Evolutionary conservation across 2,329 filamentous ascomycete genomes (phyloP).

Genomic region (Trichoderma sp.): DNA sequence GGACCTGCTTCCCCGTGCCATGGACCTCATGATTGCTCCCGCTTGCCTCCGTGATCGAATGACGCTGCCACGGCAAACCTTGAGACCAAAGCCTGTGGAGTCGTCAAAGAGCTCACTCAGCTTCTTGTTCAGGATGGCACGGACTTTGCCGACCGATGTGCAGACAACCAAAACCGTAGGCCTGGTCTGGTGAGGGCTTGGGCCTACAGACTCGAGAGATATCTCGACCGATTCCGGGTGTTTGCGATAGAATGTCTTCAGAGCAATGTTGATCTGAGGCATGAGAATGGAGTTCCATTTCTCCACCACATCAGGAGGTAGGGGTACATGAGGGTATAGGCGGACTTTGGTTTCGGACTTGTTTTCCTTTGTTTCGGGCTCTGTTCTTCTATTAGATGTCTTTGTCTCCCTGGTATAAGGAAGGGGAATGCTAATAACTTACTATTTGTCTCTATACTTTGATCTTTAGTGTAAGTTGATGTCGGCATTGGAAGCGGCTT

Average conservation of each 20-base stretch:
- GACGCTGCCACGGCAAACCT: conserved; percentile 68
- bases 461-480: background rate
- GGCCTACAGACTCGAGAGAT: conserved; percentile 70
- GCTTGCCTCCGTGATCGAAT: conserved; percentile 54
- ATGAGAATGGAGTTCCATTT: conserved; percentile 70
- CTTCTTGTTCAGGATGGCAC: conserved; percentile 66
- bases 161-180: conserved; percentile 77
- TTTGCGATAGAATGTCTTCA: conserved; percentile 68
- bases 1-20: conserved; percentile 25
- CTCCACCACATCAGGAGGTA: conserved; percentile 60
- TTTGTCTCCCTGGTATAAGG: background rate
- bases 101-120: conserved; percentile 64
- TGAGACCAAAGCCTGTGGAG: conserved; percentile 59
- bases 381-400: conserved; percentile 19
- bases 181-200: conserved; percentile 60
- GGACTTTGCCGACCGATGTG: conserved; percentile 69
- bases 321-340: conserved; percentile 57
- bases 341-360: conserved; percentile 45
- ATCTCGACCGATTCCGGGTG: conserved; percentile 76
- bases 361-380: conserved; percentile 22
- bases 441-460: background rate
- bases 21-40: conserved; percentile 31
- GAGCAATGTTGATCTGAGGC: conserved; percentile 68
- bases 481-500: background rate
- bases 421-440: background rate